Percentiles rank a stretch among this genome's conserved stretches.
phyloP scores from a whole-genome alignment of 805 yeast species.

The Aciculoconidium aculeatum region DNA sequence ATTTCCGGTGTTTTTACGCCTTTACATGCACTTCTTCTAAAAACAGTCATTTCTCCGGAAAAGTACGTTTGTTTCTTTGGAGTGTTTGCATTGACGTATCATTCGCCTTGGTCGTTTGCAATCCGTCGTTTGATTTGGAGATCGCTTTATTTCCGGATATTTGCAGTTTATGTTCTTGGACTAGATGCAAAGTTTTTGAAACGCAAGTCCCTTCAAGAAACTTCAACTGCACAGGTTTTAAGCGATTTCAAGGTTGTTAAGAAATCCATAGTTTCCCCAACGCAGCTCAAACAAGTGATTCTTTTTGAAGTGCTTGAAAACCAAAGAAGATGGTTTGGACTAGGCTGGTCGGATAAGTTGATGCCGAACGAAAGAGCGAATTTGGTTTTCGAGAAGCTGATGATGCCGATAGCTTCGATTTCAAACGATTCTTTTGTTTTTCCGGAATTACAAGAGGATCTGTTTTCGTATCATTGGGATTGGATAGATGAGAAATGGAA shows the following conservation, averaged over 20 bases:
- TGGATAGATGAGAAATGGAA: slow-evolving; percentile 55
- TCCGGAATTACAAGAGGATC: slow-evolving; percentile 36
- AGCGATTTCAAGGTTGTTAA: slow-evolving; percentile 35
- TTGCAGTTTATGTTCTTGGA: slow-evolving; percentile 39
- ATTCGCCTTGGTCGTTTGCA: slow-evolving; percentile 45
- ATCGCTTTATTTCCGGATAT: slow-evolving; percentile 35
- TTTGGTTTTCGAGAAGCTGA: slow-evolving; percentile 39
- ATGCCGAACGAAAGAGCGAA: slow-evolving; percentile 48
- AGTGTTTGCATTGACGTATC: slow-evolving; percentile 34
- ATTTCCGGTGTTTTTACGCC: slow-evolving; percentile 38
- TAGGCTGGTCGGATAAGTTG: slow-evolving; percentile 51
- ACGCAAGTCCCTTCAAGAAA: slow-evolving; percentile 7
- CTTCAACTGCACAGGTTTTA: slow-evolving; percentile 15
- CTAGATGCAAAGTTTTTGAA: slow-evolving; percentile 6
- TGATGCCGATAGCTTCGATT: slow-evolving; percentile 22
- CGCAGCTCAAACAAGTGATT: slow-evolving; percentile 41
- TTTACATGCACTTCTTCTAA: slow-evolving; percentile 33
- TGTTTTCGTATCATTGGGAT: slow-evolving; percentile 42
- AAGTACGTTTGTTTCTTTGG: slow-evolving; percentile 34
- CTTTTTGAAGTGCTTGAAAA: slow-evolving; percentile 49
- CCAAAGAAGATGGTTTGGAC: slow-evolving; percentile 56
- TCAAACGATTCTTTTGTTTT: slow-evolving; percentile 35
- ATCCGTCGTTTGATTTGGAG: slow-evolving; percentile 46
- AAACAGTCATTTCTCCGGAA: slow-evolving; percentile 25
- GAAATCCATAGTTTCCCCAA: slow-evolving; percentile 33